Percentiles rank a stretch among this genome's conserved stretches.
phyloP scores from a whole-genome alignment of 108 stramenopile species.

The Licmophora abbreviata region DNA sequence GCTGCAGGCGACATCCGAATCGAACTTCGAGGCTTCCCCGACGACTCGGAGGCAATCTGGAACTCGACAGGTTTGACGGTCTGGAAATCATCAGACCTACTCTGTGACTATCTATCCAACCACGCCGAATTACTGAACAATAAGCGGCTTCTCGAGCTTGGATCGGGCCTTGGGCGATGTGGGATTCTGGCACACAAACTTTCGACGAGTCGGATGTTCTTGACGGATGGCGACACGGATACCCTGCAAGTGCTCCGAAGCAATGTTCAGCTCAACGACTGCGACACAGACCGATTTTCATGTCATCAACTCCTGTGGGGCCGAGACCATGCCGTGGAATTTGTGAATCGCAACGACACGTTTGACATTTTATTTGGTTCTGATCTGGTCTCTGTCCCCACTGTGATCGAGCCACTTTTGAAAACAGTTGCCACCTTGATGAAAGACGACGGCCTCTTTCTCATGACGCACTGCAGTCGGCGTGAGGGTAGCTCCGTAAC shows the following conservation, averaged over 20 bases:
- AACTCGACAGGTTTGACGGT: slow-evolving; percentile 41
- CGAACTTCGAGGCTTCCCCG: slow-evolving; percentile 23
- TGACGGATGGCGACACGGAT: slow-evolving; percentile 49
- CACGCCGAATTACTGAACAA: slow-evolving; percentile 16
- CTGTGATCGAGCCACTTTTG: slow-evolving; percentile 16
- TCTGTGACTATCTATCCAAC: slow-evolving; percentile 22
- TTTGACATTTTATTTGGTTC: slow-evolving; percentile 13
- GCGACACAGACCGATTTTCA: slow-evolving; percentile 4
- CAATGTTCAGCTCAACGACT: slow-evolving; percentile 28
- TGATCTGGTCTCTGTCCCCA: slow-evolving; percentile 15
- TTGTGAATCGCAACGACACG: neutral
- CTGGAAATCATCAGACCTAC: slow-evolving; percentile 32
- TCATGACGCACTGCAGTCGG: neutral
- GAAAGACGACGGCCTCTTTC: neutral
- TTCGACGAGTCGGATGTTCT: neutral
- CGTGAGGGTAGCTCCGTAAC: too few relatives aligned
- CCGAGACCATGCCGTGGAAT: slow-evolving; percentile 1
- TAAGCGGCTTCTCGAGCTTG: slow-evolving; percentile 37
- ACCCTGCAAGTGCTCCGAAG: slow-evolving; percentile 34
- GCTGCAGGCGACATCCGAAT: slow-evolving; percentile 17
- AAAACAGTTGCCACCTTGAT: slow-evolving; percentile 3
- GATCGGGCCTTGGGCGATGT: slow-evolving; percentile 45
- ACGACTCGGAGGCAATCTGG: slow-evolving; percentile 34
- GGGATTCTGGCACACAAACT: slow-evolving; percentile 28
- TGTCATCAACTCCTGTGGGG: slow-evolving; percentile 45